Evolutionary conservation across 164 flowering plant genomes (phyloP), one percentile per base, ranked within the genome.

Genomic region (Kalanchoe fedtschenkoi): DNA sequence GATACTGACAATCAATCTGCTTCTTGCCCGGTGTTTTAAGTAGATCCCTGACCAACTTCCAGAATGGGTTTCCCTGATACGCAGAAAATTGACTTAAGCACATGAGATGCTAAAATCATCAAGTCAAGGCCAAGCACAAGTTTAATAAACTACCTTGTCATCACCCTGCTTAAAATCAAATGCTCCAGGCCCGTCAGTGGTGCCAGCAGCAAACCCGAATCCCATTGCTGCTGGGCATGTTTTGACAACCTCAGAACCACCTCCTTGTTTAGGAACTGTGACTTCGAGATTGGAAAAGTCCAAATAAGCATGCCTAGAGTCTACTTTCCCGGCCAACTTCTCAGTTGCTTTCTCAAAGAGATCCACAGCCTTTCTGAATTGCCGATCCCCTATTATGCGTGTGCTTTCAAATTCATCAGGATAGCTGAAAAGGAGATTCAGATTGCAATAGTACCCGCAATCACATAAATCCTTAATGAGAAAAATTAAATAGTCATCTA

Each of bases 151-250:
- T 70, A 86, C 99, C 81, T 75, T 59, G 63, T 84, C 82, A 78
- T 95, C 97, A 24, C 99, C 99, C 81, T 95, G 99, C 73, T 71
- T 81, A 71, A 95, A 95, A 72, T 95, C 97, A 79, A 95, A 95
- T 70, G 99, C 97, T 67, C 99, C 99, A 21, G 97, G 97, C n/a
- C 99, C 99, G 72, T 95, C 97, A 1, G 97, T 95, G 34, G 99
- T 95, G 76, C 99, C 99, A 24, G 99, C 99, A 76, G 99, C 99
- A 81, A 95, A 88, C 65, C 82, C 83, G 75, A 90, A 91, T 1
- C 99, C 99, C 99, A 95, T 85, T 43, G 99, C 89, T 61, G 99
- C 99, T 58, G 99, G 97, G 65, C 99, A 95, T 26, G 96, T 95
- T 77, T 81, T 84, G 34, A 83, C 91, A 24, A 62, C 71, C 70